Base-by-base conservation (phyloP, 2,329 filamentous ascomycete genomes). In the Phialophora expanda region DNA sequence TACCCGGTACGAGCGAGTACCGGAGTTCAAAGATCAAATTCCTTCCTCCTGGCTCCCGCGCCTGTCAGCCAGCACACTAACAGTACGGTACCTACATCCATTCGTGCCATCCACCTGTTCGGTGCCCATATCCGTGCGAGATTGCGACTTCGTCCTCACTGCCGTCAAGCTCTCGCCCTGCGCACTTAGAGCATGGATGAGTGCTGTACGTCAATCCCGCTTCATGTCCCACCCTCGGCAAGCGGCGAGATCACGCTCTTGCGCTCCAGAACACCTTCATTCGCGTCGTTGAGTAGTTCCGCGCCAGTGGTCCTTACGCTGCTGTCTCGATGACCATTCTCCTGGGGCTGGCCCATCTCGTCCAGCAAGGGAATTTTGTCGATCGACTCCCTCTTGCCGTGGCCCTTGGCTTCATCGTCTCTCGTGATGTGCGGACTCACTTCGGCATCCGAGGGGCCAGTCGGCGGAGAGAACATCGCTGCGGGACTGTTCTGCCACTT, bases 401-500 rank as follows among this genome's bases (percentile, higher is more conserved):
- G 58, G 24, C 51, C 50, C n/a, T 60, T 51, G 30, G 44, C 32
- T 8, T 28, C 22, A 9, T 62, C 66, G 11, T 61, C 44, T 22
- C 44, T 51, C 20, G 62, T 62, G 44, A 38, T n/a, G 14, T 12
- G 41, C 28, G 46, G 30, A 46, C 46, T 59, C 4, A 26, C 20
- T 32, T 66, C 63, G 11, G 41, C 56, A 28, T 69, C 67, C 7
- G 57, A 24, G 17, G 67, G 67, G 4, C 62, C 65, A 17, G 28
- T 55, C 6, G 65, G 69, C 22, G 66, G 69, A 54, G 67, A 67
- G 44, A 66, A 56, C 64, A 65, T 65, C 1, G 65, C 63, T 11
- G 65, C 71, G 0, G 86, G 83, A 34, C 80, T 84, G 67, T 82
- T 84, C 77, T 97, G 93, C 92, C 92, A 96, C 76, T 92, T 94